Evolutionary conservation across 805 yeast genomes (phyloP).

Genomic region (Yarrowia sp.): DNA sequence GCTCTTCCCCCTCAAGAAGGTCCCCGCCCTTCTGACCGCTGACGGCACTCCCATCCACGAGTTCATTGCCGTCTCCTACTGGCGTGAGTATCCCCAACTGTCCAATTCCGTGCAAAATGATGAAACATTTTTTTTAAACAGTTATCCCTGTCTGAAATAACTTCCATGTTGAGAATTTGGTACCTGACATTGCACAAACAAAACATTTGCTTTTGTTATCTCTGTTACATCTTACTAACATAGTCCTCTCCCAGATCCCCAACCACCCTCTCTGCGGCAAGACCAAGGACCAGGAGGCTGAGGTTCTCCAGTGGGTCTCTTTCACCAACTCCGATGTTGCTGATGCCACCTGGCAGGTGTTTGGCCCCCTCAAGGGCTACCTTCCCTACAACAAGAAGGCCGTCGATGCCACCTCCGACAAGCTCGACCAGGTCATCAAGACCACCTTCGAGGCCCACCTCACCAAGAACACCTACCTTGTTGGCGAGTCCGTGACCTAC

Average conservation of each 20-base stretch:
- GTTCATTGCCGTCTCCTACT: slow-evolving; percentile 65
- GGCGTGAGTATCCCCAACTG: slow-evolving; percentile 52
- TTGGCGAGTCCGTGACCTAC: slow-evolving; percentile 67
- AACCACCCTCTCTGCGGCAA: slow-evolving; percentile 64
- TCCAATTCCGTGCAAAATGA: slow-evolving; percentile 19
- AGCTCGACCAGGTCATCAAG: slow-evolving; percentile 53
- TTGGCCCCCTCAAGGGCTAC: slow-evolving; percentile 68
- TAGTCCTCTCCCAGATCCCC: slow-evolving; percentile 42
- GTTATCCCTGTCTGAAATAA: slow-evolving; percentile 35
- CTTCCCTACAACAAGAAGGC: slow-evolving; percentile 80
- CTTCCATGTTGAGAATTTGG: slow-evolving; percentile 29
- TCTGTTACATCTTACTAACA: slow-evolving; percentile 1
- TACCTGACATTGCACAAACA: slow-evolving; percentile 9
- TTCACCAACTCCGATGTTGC: slow-evolving; percentile 73
- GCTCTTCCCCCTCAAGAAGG: slow-evolving; percentile 63
- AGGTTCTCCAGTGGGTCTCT: slow-evolving; percentile 78
- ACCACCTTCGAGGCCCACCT: slow-evolving; percentile 51
- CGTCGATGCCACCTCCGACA: slow-evolving; percentile 57
- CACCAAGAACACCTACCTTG: slow-evolving; percentile 68
- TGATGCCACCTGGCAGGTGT: slow-evolving; percentile 56
- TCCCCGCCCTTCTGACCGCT: slow-evolving; percentile 70
- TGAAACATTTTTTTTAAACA: slow-evolving; percentile 38
- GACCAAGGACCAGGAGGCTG: slow-evolving; percentile 67
- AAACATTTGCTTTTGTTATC: too few relatives aligned
- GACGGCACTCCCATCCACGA: slow-evolving; percentile 71